Percentiles rank a stretch among this genome's conserved stretches.
Evolutionary conservation across 2,329 filamentous ascomycete species (phyloP).

Genomic region (Sordariomycetes sp.): DNA sequence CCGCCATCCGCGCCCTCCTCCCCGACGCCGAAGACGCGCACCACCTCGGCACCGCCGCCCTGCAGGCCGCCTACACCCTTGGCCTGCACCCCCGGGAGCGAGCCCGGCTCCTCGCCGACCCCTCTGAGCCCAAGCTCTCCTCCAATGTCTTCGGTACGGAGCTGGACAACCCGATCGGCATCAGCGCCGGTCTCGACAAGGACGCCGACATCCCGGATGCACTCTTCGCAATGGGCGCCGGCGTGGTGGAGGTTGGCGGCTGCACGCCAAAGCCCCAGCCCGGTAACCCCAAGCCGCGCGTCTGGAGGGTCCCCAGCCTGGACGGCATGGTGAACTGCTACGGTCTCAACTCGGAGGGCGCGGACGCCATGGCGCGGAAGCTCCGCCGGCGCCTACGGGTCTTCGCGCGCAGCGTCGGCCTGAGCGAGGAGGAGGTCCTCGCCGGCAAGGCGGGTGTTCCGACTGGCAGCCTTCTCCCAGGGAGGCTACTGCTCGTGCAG

Average conservation of each 20-base stretch:
- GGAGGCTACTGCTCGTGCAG: conserved; percentile 76
- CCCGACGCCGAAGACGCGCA: conserved; percentile 88
- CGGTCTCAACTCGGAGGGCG: conserved; percentile 84
- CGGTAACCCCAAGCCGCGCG: conserved; percentile 76
- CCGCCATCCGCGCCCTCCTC: conserved; percentile 49
- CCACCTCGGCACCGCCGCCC: conserved; percentile 55
- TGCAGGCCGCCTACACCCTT: conserved; percentile 62
- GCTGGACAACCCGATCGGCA: conserved; percentile 78
- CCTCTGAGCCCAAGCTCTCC: conserved; percentile 23
- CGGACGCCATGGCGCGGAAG: conserved; percentile 70
- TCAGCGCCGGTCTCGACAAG: conserved; percentile 94
- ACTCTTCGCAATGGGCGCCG: conserved; percentile 73
- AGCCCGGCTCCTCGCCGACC: conserved; percentile 23
- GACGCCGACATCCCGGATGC: conserved; percentile 77
- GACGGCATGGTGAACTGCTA: conserved; percentile 92
- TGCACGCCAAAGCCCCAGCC: conserved; percentile 77
- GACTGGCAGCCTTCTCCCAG: conserved; percentile 64
- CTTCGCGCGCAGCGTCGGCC: conserved; percentile 59
- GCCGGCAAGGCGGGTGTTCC: conserved; percentile 67
- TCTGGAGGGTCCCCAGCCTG: conserved; percentile 74
- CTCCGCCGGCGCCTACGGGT: conserved; percentile 65
- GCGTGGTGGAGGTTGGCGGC: conserved; percentile 84
- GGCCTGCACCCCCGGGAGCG: conserved; percentile 76
- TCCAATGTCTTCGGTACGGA: conserved; percentile 58
- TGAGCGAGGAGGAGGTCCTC: conserved; percentile 61